Evolutionary conservation across 2,329 filamentous ascomycete genomes (phyloP).

Genomic region (Gnomoniopsis smithogilvyi): DNA sequence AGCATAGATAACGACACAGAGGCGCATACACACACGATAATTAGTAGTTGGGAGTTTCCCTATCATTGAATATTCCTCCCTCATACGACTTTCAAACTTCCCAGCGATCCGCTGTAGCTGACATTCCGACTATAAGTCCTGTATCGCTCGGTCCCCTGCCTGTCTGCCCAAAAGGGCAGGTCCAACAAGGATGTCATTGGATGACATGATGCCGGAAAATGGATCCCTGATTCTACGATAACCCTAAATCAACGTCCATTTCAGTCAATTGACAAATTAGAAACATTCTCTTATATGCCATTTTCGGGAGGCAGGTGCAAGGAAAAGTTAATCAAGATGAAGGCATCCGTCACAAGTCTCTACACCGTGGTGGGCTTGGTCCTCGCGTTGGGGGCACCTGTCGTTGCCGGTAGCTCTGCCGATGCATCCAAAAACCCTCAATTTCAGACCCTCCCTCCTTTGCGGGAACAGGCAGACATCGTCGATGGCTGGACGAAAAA

Average conservation of each 20-base stretch:
- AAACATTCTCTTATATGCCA: not conserved
- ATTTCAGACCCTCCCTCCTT: slow-evolving; percentile 37
- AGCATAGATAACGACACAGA: too few relatives aligned
- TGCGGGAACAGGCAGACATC: slow-evolving; percentile 41
- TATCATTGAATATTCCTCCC: too few relatives aligned
- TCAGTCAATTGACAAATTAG: not conserved
- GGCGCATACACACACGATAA: too few relatives aligned
- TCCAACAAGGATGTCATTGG: not conserved
- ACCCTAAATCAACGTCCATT: not conserved
- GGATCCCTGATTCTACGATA: not conserved
- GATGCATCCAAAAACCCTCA: slow-evolving; percentile 23
- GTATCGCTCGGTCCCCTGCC: not conserved
- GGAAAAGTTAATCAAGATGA: not conserved
- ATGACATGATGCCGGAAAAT: not conserved
- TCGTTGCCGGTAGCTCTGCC: not conserved
- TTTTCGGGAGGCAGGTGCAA: not conserved
- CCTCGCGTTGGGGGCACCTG: not conserved
- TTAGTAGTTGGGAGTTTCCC: too few relatives aligned
- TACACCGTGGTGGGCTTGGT: not conserved
- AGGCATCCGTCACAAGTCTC: not conserved
- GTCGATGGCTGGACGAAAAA: slow-evolving; percentile 42
- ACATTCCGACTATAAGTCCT: too few relatives aligned
- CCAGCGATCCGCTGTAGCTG: too few relatives aligned
- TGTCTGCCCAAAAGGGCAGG: not conserved
- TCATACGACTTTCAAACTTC: too few relatives aligned